phyloP scores from a whole-genome alignment of 306 rosid species.

The Lathyrus aphaca region DNA sequence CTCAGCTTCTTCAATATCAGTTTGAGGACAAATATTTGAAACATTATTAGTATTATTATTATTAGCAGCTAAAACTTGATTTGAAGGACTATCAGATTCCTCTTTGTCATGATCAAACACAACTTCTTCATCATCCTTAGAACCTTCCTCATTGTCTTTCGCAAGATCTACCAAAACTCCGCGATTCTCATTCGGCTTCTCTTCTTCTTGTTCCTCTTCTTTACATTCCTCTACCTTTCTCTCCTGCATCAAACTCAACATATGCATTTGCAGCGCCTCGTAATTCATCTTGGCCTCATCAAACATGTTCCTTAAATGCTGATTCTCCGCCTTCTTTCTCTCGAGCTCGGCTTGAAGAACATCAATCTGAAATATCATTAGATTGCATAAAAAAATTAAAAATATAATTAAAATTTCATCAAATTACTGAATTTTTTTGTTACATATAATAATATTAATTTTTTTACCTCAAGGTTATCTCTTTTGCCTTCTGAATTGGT shows the following conservation, averaged over 20 bases:
- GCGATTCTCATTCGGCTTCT: constrained; percentile 38
- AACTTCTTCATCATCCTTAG: constrained; percentile 31
- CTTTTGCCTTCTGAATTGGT: constrained; percentile 47
- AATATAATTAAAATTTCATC: background rate
- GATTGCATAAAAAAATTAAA: background rate
- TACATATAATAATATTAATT: background rate
- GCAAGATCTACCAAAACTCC: constrained; percentile 59
- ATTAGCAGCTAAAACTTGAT: constrained; percentile 43
- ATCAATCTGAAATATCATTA: constrained; percentile 44
- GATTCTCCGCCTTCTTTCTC: constrained; percentile 63
- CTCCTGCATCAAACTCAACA: constrained; percentile 43
- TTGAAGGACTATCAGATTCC: background rate
- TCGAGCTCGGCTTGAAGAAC: constrained; percentile 66
- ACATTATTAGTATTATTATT: constrained; percentile 43
- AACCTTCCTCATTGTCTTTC: constrained; percentile 39
- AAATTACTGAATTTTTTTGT: background rate
- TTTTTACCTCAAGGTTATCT: constrained; percentile 59
- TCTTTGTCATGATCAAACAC: constrained; percentile 51
- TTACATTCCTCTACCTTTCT: constrained; percentile 44
- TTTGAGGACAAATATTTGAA: constrained; percentile 56
- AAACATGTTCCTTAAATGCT: constrained; percentile 46
- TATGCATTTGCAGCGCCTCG: constrained; percentile 62
- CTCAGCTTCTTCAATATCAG: constrained; percentile 63
- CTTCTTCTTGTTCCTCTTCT: constrained; percentile 25
- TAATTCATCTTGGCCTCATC: constrained; percentile 51